These are phyloP conservation scores for Miamiensis avidus DNA, from an alignment of 169 alveolate species.

Conservation along the genomic window DNA sequence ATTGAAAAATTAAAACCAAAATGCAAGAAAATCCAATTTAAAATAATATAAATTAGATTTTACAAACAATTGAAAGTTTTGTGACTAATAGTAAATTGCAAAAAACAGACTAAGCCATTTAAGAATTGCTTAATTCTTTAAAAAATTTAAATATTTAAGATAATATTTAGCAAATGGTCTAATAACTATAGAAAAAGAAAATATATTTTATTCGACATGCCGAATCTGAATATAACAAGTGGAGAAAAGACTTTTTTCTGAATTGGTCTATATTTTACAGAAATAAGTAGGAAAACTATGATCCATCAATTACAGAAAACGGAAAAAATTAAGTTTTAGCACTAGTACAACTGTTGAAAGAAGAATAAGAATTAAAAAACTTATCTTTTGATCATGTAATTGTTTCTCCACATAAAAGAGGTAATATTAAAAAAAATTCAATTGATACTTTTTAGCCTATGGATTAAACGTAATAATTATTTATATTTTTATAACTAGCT, in stretches of 20 bases:
- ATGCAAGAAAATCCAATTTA: too few species aligned
- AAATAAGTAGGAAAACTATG: not conserved
- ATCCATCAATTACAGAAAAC: not conserved
- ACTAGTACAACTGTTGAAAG: not conserved
- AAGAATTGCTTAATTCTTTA: not conserved
- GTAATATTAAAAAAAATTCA: not conserved
- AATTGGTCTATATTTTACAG: not conserved
- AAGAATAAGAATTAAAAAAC: not conserved
- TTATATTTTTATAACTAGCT: not conserved
- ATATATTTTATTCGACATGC: not conserved
- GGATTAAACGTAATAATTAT: too few species aligned
- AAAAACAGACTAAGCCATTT: not conserved
- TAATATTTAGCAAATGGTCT: too few species aligned
- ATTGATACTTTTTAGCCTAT: not conserved
- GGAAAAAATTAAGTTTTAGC: not conserved
- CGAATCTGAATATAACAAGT: not conserved
- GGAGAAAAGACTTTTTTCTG: not conserved
- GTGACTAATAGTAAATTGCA: not conserved
- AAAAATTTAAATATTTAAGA: too few species aligned
- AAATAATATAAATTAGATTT: too few species aligned
- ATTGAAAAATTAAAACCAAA: too few species aligned
- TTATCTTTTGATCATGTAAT: not conserved
- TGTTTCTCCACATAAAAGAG: not conserved
- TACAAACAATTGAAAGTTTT: too few species aligned
- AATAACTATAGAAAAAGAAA: not conserved